Evolutionary conservation across 768 basidiomycete genomes (phyloP).

Genomic region (Lactarius quietus): DNA sequence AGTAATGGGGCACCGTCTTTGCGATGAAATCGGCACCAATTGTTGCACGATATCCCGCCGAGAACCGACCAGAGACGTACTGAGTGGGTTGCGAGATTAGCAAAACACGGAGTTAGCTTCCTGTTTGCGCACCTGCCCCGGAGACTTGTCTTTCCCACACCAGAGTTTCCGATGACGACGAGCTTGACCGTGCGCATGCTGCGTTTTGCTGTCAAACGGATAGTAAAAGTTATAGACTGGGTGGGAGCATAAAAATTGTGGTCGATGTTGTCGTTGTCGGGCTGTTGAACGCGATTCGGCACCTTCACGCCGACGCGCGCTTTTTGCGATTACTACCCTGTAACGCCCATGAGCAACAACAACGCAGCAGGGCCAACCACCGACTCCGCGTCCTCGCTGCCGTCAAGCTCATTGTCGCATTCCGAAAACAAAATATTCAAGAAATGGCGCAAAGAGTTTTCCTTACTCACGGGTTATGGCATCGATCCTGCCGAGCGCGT

Average conservation of each 20-base stretch:
- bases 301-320: not conserved
- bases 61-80: conserved; percentile 76
- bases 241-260: not conserved
- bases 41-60: conserved; percentile 74
- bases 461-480: conserved; percentile 50
- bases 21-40: conserved; percentile 89
- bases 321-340: not conserved
- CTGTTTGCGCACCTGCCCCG: conserved; percentile 54
- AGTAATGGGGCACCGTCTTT: conserved; percentile 64
- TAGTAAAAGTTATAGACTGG: not conserved
- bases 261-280: not conserved
- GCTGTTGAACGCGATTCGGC: not conserved
- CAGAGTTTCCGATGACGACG: conserved; percentile 76
- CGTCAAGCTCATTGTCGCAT: conserved; percentile 9
- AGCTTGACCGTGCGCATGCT: conserved; percentile 73
- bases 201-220: not conserved
- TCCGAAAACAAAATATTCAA: conserved; percentile 38
- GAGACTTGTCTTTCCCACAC: conserved; percentile 82
- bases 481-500: conserved; percentile 42
- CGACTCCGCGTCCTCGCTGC: not conserved
- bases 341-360: conserved; percentile 3
- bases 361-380: not conserved
- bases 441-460: conserved; percentile 49
- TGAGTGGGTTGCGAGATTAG: conserved; percentile 30
- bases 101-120: not conserved